These are phyloP conservation scores for Scheffersomyces lignosus DNA, from an alignment of 805 yeast genomes.

Conservation along the genomic window DNA sequence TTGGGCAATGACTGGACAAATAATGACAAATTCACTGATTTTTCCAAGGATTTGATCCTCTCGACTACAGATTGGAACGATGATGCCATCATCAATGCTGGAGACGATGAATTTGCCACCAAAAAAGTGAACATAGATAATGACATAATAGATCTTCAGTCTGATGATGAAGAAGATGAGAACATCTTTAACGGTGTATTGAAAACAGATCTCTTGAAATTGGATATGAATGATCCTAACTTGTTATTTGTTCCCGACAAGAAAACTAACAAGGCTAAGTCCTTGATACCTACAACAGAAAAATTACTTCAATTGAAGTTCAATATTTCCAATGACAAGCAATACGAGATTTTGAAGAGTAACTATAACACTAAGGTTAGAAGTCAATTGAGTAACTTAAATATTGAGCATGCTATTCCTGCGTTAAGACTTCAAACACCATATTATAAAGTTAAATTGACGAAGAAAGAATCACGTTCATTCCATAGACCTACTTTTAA, in stretches of 20 bases:
- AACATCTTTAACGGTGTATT: constrained; percentile 71
- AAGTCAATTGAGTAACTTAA: constrained; percentile 86
- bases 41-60: constrained; percentile 55
- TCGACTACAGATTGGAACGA: constrained; percentile 83
- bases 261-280: constrained; percentile 21
- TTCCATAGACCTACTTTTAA: constrained; percentile 79
- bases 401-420: constrained; percentile 88
- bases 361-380: constrained; percentile 91
- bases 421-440: constrained; percentile 88
- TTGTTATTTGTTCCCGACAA: constrained; percentile 61
- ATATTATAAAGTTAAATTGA: constrained; percentile 75
- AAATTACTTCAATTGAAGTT: constrained; percentile 58
- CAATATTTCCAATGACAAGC: constrained; percentile 85
- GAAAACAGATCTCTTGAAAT: constrained; percentile 40
- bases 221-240: constrained; percentile 84
- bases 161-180: constrained; percentile 60
- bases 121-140: constrained; percentile 15
- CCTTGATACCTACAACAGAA: constrained; percentile 54
- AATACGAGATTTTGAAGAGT: constrained; percentile 77
- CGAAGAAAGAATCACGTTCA: constrained; percentile 66
- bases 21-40: constrained; percentile 40
- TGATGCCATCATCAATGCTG: constrained; percentile 56
- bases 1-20: constrained; percentile 32
- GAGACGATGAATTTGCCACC: constrained; percentile 18
- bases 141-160: constrained; percentile 22